These are phyloP conservation scores for Talaromyces funiculosus DNA, from an alignment of 2,329 filamentous ascomycete genomes.

Conservation along the genomic window DNA sequence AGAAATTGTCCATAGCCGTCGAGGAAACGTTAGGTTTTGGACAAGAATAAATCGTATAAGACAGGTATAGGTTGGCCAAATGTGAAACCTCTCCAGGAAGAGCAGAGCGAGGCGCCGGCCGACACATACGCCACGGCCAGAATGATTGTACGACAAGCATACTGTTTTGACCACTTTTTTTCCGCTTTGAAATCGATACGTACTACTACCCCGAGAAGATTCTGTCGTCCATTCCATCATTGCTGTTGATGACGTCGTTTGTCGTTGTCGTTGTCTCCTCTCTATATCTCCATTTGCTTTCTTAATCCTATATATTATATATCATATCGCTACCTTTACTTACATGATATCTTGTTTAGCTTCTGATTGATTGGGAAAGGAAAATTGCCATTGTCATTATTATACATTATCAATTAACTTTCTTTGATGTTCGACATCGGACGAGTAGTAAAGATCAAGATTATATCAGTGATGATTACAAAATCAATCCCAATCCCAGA, in stretches of 20 bases:
- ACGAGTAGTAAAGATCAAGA: neutral
- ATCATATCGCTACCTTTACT: neutral
- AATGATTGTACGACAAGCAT: slow-evolving; percentile 9
- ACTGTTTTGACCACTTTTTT: neutral
- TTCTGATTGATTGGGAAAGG: neutral
- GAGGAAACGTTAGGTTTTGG: slow-evolving; percentile 99
- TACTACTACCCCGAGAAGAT: neutral
- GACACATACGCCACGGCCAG: neutral
- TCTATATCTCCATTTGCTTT: slow-evolving; percentile 1
- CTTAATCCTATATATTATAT: neutral
- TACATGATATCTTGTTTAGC: neutral
- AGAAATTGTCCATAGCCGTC: slow-evolving; percentile 92
- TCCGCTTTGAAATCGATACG: neutral
- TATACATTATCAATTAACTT: slow-evolving; percentile 1
- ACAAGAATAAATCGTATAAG: slow-evolving; percentile 65
- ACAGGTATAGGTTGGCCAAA: neutral
- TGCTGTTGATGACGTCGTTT: neutral
- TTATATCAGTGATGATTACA: neutral
- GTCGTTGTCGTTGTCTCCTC: neutral
- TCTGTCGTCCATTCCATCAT: neutral
- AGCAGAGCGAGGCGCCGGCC: neutral
- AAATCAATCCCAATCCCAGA: slow-evolving; percentile 15
- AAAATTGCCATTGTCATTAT: slow-evolving; percentile 2
- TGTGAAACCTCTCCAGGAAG: neutral
- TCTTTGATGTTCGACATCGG: neutral